A percentile compares a stretch with the other conserved stretches of the same genome.
These are phyloP conservation scores for Candida ovalis DNA, from an alignment of 805 yeast species.

Conservation along the genomic window DNA sequence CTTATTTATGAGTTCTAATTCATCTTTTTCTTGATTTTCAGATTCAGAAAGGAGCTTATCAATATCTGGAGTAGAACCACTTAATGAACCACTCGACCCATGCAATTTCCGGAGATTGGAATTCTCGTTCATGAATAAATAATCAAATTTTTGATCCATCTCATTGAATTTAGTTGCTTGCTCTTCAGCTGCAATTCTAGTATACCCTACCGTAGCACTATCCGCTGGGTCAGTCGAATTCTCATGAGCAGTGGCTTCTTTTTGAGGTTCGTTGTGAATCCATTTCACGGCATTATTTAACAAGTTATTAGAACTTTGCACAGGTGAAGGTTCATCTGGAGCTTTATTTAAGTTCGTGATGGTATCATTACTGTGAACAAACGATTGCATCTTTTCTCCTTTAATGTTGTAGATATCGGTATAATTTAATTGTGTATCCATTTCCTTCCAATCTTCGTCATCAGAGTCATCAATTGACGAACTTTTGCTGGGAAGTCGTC, in stretches of 20 bases:
- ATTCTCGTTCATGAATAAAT: conserved; percentile 38
- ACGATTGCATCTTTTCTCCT: conserved; percentile 56
- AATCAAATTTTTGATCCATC: conserved; percentile 50
- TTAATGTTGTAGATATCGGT: conserved; percentile 72
- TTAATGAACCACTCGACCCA: conserved; percentile 8
- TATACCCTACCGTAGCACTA: conserved; percentile 66
- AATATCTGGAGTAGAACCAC: conserved; percentile 27
- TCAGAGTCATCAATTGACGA: conserved; percentile 20
- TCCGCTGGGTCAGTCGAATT: conserved; percentile 24
- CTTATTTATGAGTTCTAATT: background rate
- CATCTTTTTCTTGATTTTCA: background rate
- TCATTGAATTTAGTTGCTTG: conserved; percentile 70
- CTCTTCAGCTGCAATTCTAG: conserved; percentile 82
- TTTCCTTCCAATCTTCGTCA: conserved; percentile 74
- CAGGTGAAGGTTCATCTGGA: background rate
- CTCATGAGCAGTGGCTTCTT: background rate
- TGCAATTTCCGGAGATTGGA: conserved; percentile 31
- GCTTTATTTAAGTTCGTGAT: conserved; percentile 5
- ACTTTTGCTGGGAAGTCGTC: background rate
- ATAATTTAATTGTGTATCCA: conserved; percentile 75
- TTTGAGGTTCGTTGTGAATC: conserved; percentile 6
- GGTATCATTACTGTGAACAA: conserved; percentile 28
- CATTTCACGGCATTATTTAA: conserved; percentile 1
- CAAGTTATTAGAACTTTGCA: background rate
- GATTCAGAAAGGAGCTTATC: conserved; percentile 15